These are phyloP conservation scores for Ustilago sp. DNA, from an alignment of 1,284 basidiomycete species.

Conservation along the genomic window DNA sequence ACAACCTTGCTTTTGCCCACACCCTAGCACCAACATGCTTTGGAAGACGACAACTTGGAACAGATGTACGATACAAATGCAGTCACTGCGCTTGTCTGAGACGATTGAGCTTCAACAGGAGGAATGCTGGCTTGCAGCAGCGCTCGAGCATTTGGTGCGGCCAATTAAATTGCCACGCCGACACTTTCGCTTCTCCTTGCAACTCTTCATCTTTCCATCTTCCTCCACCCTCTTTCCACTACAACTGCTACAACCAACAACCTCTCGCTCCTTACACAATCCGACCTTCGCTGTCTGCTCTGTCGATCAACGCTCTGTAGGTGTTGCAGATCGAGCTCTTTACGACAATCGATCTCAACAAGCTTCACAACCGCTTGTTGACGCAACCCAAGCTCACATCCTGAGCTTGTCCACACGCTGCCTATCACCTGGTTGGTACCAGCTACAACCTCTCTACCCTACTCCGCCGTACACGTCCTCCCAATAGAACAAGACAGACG, in stretches of 20 bases:
- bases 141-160: conserved; percentile 1
- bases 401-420: neutral
- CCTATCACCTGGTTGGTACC: neutral
- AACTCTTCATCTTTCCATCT: neutral
- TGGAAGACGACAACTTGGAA: too few species aligned
- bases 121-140: neutral
- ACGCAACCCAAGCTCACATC: conserved; percentile 1
- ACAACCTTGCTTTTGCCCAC: too few species aligned
- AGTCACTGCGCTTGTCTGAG: too few species aligned
- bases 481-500: neutral
- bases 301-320: conserved; percentile 5
- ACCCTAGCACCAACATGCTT: too few species aligned
- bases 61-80: too few species aligned
- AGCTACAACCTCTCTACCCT: neutral
- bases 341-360: conserved; percentile 25
- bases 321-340: conserved; percentile 26
- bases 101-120: too few species aligned
- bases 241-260: neutral
- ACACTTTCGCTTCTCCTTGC: neutral
- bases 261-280: conserved; percentile 9
- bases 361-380: conserved; percentile 16
- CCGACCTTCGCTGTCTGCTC: conserved; percentile 13
- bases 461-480: neutral
- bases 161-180: neutral
- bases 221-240: neutral